Percentiles rank a stretch among this genome's conserved stretches.
Evolutionary conservation across 2,329 filamentous ascomycete genomes (phyloP).

Genomic region (Phaeoacremonium minimum): DNA sequence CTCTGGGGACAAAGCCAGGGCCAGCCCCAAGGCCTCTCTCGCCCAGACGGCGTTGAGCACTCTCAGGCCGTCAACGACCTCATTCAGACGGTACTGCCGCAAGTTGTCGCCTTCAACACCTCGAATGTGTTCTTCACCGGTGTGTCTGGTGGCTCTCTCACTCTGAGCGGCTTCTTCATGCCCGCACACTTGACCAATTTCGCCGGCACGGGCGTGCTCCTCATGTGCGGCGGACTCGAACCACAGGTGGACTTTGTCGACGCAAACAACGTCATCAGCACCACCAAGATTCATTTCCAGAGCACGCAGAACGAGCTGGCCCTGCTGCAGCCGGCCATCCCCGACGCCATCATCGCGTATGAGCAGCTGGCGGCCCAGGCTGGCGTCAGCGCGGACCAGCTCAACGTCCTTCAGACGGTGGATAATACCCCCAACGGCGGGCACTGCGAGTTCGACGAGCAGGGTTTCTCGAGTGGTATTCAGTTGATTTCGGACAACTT

Average conservation of each 20-base stretch:
- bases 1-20: slow-evolving; percentile 60
- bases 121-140: slow-evolving; percentile 53
- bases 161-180: slow-evolving; percentile 54
- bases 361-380: slow-evolving; percentile 38
- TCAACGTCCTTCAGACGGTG: slow-evolving; percentile 50
- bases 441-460: slow-evolving; percentile 54
- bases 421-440: slow-evolving; percentile 52
- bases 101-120: slow-evolving; percentile 48
- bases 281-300: slow-evolving; percentile 52
- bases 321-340: slow-evolving; percentile 44
- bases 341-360: slow-evolving; percentile 43
- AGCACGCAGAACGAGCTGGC: slow-evolving; percentile 46
- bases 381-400: slow-evolving; percentile 36
- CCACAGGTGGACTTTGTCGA: slow-evolving; percentile 48
- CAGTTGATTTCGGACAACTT: slow-evolving; percentile 52
- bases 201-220: slow-evolving; percentile 43
- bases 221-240: slow-evolving; percentile 50
- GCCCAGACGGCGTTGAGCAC: slow-evolving; percentile 52
- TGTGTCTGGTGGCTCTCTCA: slow-evolving; percentile 48
- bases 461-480: slow-evolving; percentile 50
- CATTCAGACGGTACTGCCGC: slow-evolving; percentile 41
- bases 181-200: slow-evolving; percentile 50
- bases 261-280: slow-evolving; percentile 29
- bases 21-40: slow-evolving; percentile 43
- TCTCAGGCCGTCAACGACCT: slow-evolving; percentile 51